Base-by-base conservation (phyloP, 2,329 filamentous ascomycete species). In the Colletotrichum limetticola region DNA sequence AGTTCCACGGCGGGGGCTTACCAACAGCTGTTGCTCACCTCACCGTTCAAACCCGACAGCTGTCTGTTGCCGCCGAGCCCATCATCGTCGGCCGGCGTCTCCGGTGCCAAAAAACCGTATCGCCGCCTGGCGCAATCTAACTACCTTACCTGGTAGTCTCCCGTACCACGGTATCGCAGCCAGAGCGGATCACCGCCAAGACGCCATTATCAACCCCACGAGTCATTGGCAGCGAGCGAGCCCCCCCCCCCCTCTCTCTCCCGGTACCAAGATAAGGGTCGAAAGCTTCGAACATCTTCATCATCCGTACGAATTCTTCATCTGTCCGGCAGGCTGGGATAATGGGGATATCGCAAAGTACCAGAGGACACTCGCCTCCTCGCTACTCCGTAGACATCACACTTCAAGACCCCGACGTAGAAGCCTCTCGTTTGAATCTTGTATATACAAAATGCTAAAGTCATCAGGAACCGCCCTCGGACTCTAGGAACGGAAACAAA, bases 161-260 rank as follows among this genome's bases (percentile, higher is more conserved):
- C 64, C 37, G n/a, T 28, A 12, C 16, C n/a, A 19, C 19, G 30
- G 24, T 35, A 16, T 12, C 16, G n/a, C 19, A n/a, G 5, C 11
- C 56, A 42, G 46, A 70, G 53, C 60, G 66, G 55, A 32, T 42
- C 22, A 26, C 24, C 26, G 71, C 71, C 71, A 70, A 70, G 66
- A 55, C 12, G 56, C 12, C 56, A 24, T 70, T 65, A 61, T 70
- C 35, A 60, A 14, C 46, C 19, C 35, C 60, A 49, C 70, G 70
- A 70, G 70, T 72, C 70, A 72, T 46, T 46, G 42, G 42, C 3
- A 3, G 19, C 16, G 42, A 46, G 11, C 32, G 32, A 32, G 2
- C 32, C 30, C 2, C 14, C 19, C 19, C 26, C 26, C 4, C 26
- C 0, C 26, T 26, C 26, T 26, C 26, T 26, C 26, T 26, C 26